A percentile compares a stretch with the other conserved stretches of the same genome.
Conservation (phyloP, 78 protist genomes). For the Bigelowiella natans region DNA sequence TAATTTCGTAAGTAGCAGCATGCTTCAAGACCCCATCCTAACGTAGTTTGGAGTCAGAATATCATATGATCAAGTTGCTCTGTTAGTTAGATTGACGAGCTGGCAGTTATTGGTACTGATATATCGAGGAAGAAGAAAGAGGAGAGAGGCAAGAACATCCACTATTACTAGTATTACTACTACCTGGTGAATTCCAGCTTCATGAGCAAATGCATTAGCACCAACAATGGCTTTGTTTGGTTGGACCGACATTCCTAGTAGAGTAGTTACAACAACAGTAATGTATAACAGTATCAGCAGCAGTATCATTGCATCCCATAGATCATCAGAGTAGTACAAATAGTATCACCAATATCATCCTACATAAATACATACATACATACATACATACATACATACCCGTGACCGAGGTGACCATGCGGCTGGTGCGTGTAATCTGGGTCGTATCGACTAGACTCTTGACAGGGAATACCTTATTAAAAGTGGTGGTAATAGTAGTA, state of each 20-base stretch:
- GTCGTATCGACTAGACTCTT: neutral
- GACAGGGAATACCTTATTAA: neutral
- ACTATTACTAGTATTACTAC: too few relatives aligned
- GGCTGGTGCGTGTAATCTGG: neutral
- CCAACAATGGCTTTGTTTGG: constrained; percentile 62
- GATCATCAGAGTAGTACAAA: neutral
- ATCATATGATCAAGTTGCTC: too few relatives aligned
- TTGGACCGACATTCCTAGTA: constrained; percentile 10
- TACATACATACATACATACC: neutral
- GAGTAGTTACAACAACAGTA: neutral
- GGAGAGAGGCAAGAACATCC: too few relatives aligned
- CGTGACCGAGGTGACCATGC: neutral
- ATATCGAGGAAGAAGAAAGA: too few relatives aligned
- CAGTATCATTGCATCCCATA: neutral
- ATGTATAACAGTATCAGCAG: neutral
- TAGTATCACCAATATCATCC: neutral
- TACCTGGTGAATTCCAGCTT: constrained; percentile 50
- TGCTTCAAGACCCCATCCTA: constrained; percentile 43
- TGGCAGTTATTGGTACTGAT: too few relatives aligned
- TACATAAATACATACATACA: neutral
- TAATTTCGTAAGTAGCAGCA: constrained; percentile 50
- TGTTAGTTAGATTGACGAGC: too few relatives aligned
- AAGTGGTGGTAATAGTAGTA: too few relatives aligned
- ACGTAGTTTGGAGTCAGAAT: too few relatives aligned
- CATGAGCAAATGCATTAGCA: constrained; percentile 65